Percentiles rank a stretch among this genome's conserved stretches.
Evolutionary conservation across 2,329 filamentous ascomycete species (phyloP).

Genomic region (Colletotrichum graminicola): DNA sequence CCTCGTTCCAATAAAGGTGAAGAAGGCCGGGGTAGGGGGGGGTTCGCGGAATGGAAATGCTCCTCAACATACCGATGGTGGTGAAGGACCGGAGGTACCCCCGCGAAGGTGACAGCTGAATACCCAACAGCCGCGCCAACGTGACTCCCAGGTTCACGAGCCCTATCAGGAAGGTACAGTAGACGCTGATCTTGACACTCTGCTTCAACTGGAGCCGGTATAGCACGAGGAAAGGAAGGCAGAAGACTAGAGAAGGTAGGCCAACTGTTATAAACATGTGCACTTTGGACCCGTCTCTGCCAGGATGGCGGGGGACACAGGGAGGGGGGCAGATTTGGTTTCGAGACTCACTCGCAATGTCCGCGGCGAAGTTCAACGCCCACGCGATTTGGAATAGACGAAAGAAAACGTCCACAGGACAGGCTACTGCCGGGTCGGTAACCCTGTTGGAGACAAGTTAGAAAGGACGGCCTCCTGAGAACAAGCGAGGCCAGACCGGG

Average conservation of each 20-base stretch:
- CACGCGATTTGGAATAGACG: constrained; percentile 7
- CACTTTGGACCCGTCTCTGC: background rate
- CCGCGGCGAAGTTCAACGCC: constrained; percentile 12
- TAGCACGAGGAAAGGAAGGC: constrained; percentile 8
- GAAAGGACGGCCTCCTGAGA: background rate
- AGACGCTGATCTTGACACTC: constrained; percentile 5
- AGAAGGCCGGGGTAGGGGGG: too few relatives aligned
- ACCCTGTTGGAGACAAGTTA: constrained; percentile 1
- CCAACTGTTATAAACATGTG: background rate
- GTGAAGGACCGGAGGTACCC: background rate
- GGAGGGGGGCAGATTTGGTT: too few relatives aligned
- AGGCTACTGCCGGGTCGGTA: background rate
- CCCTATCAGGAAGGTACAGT: constrained; percentile 3
- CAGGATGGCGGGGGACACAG: background rate
- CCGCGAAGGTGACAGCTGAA: background rate
- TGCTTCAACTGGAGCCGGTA: background rate
- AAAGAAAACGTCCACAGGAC: background rate
- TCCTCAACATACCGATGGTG: constrained; percentile 5
- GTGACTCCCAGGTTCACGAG: constrained; percentile 3
- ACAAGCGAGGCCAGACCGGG: background rate
- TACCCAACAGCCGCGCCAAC: background rate
- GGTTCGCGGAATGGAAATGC: rapidly evolving
- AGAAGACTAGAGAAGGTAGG: constrained; percentile 3
- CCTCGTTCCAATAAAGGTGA: background rate
- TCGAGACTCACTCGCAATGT: background rate